Conservation (phyloP, 2,329 filamentous ascomycete species). For the Ophiostoma novo-ulmi region DNA sequence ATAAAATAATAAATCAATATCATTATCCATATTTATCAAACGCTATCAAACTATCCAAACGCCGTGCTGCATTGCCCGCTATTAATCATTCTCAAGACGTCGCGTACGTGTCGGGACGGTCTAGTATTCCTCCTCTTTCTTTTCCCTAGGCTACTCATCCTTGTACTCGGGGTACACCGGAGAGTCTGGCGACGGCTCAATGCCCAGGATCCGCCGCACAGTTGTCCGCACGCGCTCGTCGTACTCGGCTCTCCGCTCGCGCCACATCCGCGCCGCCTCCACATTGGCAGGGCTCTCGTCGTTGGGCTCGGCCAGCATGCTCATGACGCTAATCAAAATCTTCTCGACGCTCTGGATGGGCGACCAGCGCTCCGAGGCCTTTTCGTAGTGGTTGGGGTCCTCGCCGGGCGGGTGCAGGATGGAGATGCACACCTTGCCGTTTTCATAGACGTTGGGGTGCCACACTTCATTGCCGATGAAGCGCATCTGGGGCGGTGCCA, state of each 20-base stretch:
- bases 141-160: background rate
- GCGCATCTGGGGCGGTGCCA: slow-evolving; percentile 92
- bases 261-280: slow-evolving; percentile 94
- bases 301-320: slow-evolving; percentile 95
- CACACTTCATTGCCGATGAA: slow-evolving; percentile 82
- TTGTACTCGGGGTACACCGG: slow-evolving; percentile 11
- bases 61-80: background rate
- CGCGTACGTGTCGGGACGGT: background rate
- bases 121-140: background rate
- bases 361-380: slow-evolving; percentile 90
- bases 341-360: slow-evolving; percentile 97
- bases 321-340: slow-evolving; percentile 95
- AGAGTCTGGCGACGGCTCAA: background rate
- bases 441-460: slow-evolving; percentile 95
- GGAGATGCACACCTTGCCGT: slow-evolving; percentile 93
- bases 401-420: slow-evolving; percentile 95
- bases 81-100: background rate
- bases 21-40: background rate
- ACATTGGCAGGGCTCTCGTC: slow-evolving; percentile 96
- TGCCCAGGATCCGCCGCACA: slow-evolving; percentile 70
- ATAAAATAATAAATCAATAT: background rate
- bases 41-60: slow-evolving; percentile 1
- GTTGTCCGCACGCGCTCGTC: slow-evolving; percentile 79
- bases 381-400: slow-evolving; percentile 97
- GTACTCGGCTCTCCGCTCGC: slow-evolving; percentile 76